Base-by-base conservation (phyloP, 192 early-diverging fungal genomes). In the Gonapodya sp. region DNA sequence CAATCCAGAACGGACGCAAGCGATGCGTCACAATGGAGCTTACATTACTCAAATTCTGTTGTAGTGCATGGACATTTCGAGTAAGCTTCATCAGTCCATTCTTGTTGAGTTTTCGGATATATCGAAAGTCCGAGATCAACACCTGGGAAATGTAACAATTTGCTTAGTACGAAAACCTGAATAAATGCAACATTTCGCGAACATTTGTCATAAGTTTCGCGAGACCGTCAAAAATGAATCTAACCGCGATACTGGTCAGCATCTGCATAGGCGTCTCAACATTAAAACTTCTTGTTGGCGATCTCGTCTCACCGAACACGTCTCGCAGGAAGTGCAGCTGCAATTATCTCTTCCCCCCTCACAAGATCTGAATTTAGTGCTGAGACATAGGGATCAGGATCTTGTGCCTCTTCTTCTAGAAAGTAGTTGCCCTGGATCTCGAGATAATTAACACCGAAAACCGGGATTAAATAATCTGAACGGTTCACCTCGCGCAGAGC, bases 331-430 rank as follows among this genome's bases (percentile, higher is more conserved):
- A 97, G 80, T 18, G 90, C 90, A 0, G 84, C 84, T 77, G 84
- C 84, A 46, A 95, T 85, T 35, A 88, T 87, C 64, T 96, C 95
- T 82, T 98, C 94, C 35, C 92, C 86, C 16, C 89, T 86, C 31
- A 92, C 88, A 30, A 97, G 82, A 73, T 96, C 94, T 72, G 91
- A 83, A 81, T 96, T 98, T 30, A 97, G 89, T 31, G 88, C 83
- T 79, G 93, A 89, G 35, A 98, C 91, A 85, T 96, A 97, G 36
- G 92, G 92, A 82, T 98, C 96, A 0, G 96, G 95, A 79, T 97
- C 96, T 34, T 84, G 84, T 0, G 93, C 85, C 36, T 94, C 92
- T 73, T 90, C 90, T n/a, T 94, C 93, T 35, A 96, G 84, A 36
- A 85, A 81, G 81, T 96, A 97, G 82, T 89, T 92, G 73, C 96